Percentiles rank a stretch among this genome's conserved stretches.
These are phyloP conservation scores for Voacanga thouarsii DNA, from an alignment of 257 asterid genomes.

Conservation along the genomic window DNA sequence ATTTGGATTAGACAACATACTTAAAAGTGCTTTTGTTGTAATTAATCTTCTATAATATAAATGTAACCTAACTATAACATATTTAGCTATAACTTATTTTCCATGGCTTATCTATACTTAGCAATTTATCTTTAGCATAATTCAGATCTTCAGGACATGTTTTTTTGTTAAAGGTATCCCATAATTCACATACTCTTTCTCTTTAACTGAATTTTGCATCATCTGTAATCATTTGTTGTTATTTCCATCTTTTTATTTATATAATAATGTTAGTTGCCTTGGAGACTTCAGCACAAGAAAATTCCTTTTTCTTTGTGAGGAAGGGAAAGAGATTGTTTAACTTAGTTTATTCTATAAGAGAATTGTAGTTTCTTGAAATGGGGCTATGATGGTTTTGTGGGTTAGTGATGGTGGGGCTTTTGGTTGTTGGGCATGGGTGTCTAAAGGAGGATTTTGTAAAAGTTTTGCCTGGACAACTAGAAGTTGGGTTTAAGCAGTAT, in stretches of 20 bases:
- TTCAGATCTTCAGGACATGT: constrained; percentile 5
- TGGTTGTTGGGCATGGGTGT: constrained; percentile 50
- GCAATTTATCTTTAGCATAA: not conserved
- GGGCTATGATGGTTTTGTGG: no score
- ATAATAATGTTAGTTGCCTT: not conserved
- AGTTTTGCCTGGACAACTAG: constrained; percentile 79
- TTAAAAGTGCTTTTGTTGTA: no score
- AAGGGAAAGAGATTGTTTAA: not conserved
- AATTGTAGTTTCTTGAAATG: no score
- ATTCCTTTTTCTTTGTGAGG: not conserved
- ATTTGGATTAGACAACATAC: no score
- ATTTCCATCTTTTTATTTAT: not conserved
- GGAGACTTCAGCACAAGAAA: constrained; percentile 2
- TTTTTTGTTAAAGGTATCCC: constrained; percentile 45
- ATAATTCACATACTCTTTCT: constrained; percentile 58
- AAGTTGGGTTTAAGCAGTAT: constrained; percentile 73
- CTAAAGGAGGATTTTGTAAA: constrained; percentile 75
- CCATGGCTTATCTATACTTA: not conserved
- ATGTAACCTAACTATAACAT: no score
- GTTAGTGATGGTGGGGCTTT: constrained; percentile 14
- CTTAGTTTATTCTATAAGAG: no score
- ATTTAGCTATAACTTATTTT: no score
- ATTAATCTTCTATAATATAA: no score
- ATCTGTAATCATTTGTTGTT: constrained; percentile 19
- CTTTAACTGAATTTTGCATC: constrained; percentile 20